Evolutionary conservation across 2,329 filamentous ascomycete species (phyloP), one percentile per base, ranked within the genome.

Genomic region (Colletotrichum eremochloae): DNA sequence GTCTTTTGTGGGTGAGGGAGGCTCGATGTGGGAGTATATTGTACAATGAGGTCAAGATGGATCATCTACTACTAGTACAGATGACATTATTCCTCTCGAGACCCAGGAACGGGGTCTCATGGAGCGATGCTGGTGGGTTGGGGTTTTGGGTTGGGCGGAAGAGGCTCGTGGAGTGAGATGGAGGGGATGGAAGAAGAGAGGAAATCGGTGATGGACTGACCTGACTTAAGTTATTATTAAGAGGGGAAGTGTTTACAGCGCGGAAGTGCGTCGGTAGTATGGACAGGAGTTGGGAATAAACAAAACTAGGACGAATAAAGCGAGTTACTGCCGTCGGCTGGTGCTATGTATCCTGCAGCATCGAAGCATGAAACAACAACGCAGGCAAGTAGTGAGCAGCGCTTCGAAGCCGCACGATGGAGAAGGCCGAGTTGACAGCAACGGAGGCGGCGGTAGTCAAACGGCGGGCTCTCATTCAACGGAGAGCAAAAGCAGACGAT

Each of bases 71-170:
- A 73, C 61, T 67, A 65, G 50, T 67, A 72, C 72, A 71, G 68
- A 73, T 60, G 63, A 46, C 74, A 76, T 74, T 77, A 69, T 75
- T 79, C 77, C 77, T 76, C 76, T 76, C 76, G 75, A 74, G 80
- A 81, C 80, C 80, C 81, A 73, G 33, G 31, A 29, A 74, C 76
- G 77, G 81, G 80, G 81, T 81, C 80, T 76, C 81, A 81, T 81
- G 72, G 74, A 73, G 72, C 67, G 71, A 52, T 18, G 71, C 74
- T 74, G 74, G 74, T 74, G 75, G 71, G 46, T 70, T 68, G 73
- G 46, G 72, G 62, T n/a, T 3, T 24, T 24, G 71, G 15, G 58
- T 61, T 61, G 62, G 31, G 12, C 6, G 56, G 63, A 67, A 55
- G 44, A 75, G 77, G 68, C 42, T 58, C 70, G 71, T 75, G 71